A percentile compares a stretch with the other conserved stretches of the same genome.
Conservation (phyloP, 345 rosid genomes). For the Moringa oleifera region DNA sequence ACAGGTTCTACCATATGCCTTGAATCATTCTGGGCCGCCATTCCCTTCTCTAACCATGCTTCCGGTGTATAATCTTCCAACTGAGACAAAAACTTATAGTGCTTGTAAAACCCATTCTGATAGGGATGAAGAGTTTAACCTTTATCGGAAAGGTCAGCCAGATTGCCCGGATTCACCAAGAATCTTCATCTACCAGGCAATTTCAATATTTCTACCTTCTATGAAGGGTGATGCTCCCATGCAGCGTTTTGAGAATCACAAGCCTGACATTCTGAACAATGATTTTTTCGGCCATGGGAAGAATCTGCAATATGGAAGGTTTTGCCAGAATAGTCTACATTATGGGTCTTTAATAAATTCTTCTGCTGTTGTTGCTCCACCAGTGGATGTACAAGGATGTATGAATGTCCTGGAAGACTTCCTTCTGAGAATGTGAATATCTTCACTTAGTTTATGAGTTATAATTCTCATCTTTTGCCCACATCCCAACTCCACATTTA, state of each 20-base stretch:
- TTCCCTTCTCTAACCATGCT: constrained; percentile 21
- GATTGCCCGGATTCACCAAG: constrained; percentile 4
- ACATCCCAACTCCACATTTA: constrained; percentile 8
- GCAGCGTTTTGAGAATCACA: constrained; percentile 9
- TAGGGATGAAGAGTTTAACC: constrained; percentile 1
- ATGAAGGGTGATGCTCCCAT: neutral
- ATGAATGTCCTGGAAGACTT: constrained; percentile 18
- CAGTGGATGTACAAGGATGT: constrained; percentile 8
- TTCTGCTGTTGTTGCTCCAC: constrained; percentile 15
- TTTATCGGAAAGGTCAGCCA: neutral
- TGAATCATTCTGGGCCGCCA: constrained; percentile 22
- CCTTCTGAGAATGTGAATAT: constrained; percentile 9
- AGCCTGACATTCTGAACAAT: constrained; percentile 19
- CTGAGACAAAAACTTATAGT: constrained; percentile 11
- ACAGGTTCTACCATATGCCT: constrained; percentile 5
- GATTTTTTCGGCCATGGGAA: constrained; percentile 25
- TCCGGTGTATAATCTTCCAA: constrained; percentile 19
- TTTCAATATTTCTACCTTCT: constrained; percentile 4
- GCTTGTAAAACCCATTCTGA: constrained; percentile 1
- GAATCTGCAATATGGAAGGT: constrained; percentile 24
- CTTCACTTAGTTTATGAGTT: constrained; percentile 13
- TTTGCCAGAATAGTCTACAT: constrained; percentile 18
- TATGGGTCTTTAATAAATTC: constrained; percentile 3
- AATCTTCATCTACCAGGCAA: constrained; percentile 3
- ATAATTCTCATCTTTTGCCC: constrained; percentile 12